These are phyloP conservation scores for Agaricus subrufescens DNA, from an alignment of 768 basidiomycete species.

Conservation along the genomic window DNA sequence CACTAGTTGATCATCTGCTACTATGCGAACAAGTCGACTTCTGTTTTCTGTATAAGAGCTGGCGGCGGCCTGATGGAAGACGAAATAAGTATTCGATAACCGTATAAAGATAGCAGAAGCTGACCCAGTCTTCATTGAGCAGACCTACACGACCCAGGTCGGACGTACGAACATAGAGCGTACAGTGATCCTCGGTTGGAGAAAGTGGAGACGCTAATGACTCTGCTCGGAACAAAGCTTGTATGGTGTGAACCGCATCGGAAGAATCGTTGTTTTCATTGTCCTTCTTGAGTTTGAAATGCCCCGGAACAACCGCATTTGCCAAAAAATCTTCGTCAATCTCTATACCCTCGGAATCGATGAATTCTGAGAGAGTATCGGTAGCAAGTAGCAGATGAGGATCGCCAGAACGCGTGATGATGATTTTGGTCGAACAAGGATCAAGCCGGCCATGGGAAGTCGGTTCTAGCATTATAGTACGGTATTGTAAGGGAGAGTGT, in stretches of 20 bases:
- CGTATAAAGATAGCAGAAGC: not conserved
- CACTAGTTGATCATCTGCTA: slow-evolving; percentile 44
- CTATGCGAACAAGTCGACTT: slow-evolving; percentile 53
- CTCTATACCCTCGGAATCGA: slow-evolving; percentile 46
- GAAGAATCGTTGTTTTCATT: not conserved
- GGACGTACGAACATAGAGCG: slow-evolving; percentile 58
- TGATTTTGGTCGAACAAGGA: slow-evolving; percentile 45
- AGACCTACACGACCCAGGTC: slow-evolving; percentile 64
- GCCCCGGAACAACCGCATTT: slow-evolving; percentile 27
- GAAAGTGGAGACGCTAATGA: slow-evolving; percentile 30
- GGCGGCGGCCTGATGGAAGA: slow-evolving; percentile 42
- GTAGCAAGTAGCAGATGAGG: slow-evolving; percentile 11
- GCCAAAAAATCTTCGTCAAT: slow-evolving; percentile 73
- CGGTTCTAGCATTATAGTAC: slow-evolving; percentile 61
- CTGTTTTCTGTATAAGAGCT: slow-evolving; percentile 27
- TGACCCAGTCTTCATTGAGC: slow-evolving; percentile 76
- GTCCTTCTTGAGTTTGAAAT: slow-evolving; percentile 2
- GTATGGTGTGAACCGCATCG: not conserved
- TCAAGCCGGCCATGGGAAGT: slow-evolving; percentile 64
- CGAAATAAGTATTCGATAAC: slow-evolving; percentile 9
- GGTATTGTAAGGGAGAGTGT: slow-evolving; percentile 27
- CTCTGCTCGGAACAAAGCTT: slow-evolving; percentile 19
- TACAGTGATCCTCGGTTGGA: slow-evolving; percentile 39
- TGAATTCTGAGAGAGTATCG: slow-evolving; percentile 13
- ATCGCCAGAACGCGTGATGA: slow-evolving; percentile 34